A percentile compares a stretch with the other conserved stretches of the same genome.
Conservation (phyloP, 2,329 filamentous ascomycete genomes). For the Teratosphaeria pseudoeucalypti region DNA sequence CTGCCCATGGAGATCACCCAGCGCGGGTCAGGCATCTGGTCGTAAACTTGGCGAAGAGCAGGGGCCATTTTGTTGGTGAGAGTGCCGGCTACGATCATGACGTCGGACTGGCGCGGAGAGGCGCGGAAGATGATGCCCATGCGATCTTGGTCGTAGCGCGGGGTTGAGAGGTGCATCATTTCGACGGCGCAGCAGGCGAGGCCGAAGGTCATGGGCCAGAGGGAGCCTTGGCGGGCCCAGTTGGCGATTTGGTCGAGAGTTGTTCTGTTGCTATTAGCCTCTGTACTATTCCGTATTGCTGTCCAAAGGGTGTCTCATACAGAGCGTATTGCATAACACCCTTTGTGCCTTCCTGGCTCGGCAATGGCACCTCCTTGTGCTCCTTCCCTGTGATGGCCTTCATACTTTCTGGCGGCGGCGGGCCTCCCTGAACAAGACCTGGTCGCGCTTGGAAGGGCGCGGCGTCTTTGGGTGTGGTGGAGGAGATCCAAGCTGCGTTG, state of each 20-base stretch:
- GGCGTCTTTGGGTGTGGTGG: constrained; percentile 54
- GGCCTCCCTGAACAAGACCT: constrained; percentile 44
- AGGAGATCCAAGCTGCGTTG: constrained; percentile 52
- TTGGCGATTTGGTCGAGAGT: constrained; percentile 70
- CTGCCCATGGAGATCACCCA: constrained; percentile 81
- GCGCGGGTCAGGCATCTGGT: constrained; percentile 83
- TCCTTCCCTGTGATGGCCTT: constrained; percentile 23
- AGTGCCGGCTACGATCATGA: constrained; percentile 92
- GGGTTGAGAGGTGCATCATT: constrained; percentile 87
- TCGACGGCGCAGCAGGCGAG: constrained; percentile 83
- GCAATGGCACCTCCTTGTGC: constrained; percentile 59
- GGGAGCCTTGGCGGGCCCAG: constrained; percentile 73
- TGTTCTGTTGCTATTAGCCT: constrained; percentile 41
- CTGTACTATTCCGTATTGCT: neutral
- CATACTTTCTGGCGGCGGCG: constrained; percentile 41
- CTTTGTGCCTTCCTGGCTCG: constrained; percentile 71
- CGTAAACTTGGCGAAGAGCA: constrained; percentile 76
- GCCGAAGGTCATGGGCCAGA: constrained; percentile 84
- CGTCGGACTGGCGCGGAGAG: constrained; percentile 76
- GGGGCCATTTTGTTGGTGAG: constrained; percentile 93
- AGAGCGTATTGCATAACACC: constrained; percentile 75
- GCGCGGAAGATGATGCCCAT: constrained; percentile 85
- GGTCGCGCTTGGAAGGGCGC: constrained; percentile 43
- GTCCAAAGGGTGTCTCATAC: constrained; percentile 41
- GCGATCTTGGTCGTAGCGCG: constrained; percentile 80